Percentiles rank a stretch among this genome's conserved stretches.
Conservation (phyloP, 768 basidiomycete genomes). For the Gloeophyllum trabeum region DNA sequence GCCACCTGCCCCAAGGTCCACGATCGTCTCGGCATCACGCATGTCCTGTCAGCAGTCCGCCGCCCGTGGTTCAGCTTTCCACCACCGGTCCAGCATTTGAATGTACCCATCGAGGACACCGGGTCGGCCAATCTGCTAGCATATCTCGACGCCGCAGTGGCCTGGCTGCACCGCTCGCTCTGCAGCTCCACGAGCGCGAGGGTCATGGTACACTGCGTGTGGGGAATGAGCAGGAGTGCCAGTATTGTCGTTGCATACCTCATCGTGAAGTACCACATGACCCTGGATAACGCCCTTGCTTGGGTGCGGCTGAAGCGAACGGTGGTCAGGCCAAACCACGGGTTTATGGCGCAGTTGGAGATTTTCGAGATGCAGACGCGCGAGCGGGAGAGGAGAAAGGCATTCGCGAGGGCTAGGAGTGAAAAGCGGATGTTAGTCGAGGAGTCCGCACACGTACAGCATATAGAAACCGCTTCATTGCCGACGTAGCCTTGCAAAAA, state of each 20-base stretch:
- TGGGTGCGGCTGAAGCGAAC: slow-evolving; percentile 11
- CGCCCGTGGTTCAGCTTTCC: slow-evolving; percentile 1
- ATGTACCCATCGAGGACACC: slow-evolving; percentile 9
- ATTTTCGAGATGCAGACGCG: slow-evolving; percentile 6
- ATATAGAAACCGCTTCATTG: no score
- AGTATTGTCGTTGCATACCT: slow-evolving; percentile 17
- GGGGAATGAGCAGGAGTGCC: slow-evolving; percentile 19
- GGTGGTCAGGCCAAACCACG: slow-evolving; percentile 19
- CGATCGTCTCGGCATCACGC: slow-evolving; percentile 15
- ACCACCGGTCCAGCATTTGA: slow-evolving; percentile 2
- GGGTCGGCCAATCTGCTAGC: slow-evolving; percentile 6
- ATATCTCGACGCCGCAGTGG: slow-evolving; percentile 5
- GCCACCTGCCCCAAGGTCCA: slow-evolving; percentile 13
- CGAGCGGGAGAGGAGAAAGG: background rate
- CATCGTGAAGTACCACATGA: slow-evolving; percentile 15
- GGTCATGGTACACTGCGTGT: slow-evolving; percentile 19
- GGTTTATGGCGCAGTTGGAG: slow-evolving; percentile 20
- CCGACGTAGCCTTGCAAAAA: no score
- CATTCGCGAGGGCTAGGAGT: no score
- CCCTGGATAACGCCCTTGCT: slow-evolving; percentile 14
- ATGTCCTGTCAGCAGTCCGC: slow-evolving; percentile 14
- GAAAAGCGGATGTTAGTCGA: no score
- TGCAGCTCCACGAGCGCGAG: background rate
- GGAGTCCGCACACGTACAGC: no score
- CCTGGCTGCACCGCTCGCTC: slow-evolving; percentile 8